Evolutionary conservation across 345 rosid species (phyloP).

Genomic region (Trapa bicornis): DNA sequence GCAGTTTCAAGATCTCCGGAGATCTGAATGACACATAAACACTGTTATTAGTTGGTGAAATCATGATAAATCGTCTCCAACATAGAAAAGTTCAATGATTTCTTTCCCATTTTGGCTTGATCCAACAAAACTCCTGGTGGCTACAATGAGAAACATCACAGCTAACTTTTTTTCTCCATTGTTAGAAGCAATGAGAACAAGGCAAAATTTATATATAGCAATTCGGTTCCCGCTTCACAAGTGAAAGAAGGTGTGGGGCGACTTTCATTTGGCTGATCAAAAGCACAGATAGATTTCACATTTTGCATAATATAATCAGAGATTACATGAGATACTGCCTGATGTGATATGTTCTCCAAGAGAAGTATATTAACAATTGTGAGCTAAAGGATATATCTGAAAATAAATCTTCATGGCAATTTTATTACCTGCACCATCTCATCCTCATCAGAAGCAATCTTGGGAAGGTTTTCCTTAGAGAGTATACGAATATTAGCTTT

Average conservation of each 20-base stretch:
- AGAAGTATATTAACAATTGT: background rate
- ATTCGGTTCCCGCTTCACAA: background rate
- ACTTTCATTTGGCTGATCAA: background rate
- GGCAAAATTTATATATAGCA: background rate
- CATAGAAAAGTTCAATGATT: background rate
- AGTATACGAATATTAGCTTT: constrained; percentile 89
- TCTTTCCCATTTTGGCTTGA: background rate
- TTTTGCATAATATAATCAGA: background rate
- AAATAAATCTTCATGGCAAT: constrained; percentile 1
- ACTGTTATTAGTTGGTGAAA: constrained; percentile 1
- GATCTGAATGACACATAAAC: constrained; percentile 31
- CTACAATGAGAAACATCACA: background rate
- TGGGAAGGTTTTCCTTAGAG: constrained; percentile 79
- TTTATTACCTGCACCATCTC: constrained; percentile 92
- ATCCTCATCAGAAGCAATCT: constrained; percentile 76
- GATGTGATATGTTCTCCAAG: background rate
- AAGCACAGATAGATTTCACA: background rate
- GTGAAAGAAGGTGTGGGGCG: background rate
- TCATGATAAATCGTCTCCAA: background rate
- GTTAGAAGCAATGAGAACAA: background rate
- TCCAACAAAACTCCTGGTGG: background rate
- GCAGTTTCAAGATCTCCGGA: constrained; percentile 90
- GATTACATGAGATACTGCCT: background rate
- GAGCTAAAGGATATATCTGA: background rate
- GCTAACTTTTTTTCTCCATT: background rate